Evolutionary conservation across 148 eudicot species (phyloP).

Genomic region (Cornus florida): DNA sequence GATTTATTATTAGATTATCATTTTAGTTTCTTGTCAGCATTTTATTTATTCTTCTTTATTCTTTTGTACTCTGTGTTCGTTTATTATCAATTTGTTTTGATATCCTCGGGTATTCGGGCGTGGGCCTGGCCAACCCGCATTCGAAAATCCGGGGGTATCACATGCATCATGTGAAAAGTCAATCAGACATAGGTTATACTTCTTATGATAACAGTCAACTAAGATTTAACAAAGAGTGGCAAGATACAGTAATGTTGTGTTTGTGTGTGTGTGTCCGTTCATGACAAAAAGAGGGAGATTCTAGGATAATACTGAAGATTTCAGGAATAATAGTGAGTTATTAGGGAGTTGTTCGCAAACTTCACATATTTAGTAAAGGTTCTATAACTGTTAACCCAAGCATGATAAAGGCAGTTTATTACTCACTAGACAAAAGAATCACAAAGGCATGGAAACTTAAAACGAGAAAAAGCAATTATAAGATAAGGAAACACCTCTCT

Average conservation of each 20-base stretch:
- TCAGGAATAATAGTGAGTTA: not conserved
- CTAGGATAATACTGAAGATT: not conserved
- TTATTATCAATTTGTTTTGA: too few relatives aligned
- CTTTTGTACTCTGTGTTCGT: too few relatives aligned
- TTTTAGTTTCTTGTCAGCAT: too few relatives aligned
- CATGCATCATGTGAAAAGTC: not conserved
- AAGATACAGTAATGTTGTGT: not conserved
- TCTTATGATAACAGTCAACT: not conserved
- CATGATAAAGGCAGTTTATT: not conserved
- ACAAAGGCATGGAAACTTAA: not conserved
- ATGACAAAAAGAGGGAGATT: not conserved
- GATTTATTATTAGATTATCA: too few relatives aligned
- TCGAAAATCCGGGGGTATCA: too few relatives aligned
- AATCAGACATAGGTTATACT: not conserved
- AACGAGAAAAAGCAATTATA: not conserved
- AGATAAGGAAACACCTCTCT: constrained; percentile 47
- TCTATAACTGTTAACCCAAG: not conserved
- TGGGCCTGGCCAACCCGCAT: too few relatives aligned
- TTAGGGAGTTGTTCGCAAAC: not conserved
- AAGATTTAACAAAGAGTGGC: not conserved
- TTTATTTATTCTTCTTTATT: too few relatives aligned
- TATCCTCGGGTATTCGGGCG: too few relatives aligned
- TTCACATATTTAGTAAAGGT: not conserved
- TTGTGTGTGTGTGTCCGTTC: not conserved
- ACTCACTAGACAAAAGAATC: not conserved